A percentile compares a stretch with the other conserved stretches of the same genome.
These are phyloP conservation scores for Aegilops longissima DNA, from an alignment of 176 grass and related monocot genomes.

Conservation along the genomic window DNA sequence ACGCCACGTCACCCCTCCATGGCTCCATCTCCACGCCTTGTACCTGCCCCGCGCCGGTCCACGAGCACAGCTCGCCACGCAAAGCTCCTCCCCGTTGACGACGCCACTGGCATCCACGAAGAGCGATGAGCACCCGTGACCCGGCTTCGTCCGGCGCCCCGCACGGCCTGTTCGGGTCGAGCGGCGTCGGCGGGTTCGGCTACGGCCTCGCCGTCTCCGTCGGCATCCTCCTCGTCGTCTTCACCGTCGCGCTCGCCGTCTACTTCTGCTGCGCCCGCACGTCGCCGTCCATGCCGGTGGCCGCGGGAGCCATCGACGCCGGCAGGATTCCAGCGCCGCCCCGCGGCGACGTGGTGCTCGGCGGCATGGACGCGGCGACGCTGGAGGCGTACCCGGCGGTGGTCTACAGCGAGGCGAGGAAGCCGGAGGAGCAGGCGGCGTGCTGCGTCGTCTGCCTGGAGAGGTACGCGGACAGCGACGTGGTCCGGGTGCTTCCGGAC, in stretches of 20 bases:
- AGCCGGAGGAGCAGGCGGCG: neutral
- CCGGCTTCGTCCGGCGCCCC: too few relatives aligned
- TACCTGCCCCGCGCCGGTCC: neutral
- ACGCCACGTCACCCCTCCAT: neutral
- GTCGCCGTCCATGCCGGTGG: neutral
- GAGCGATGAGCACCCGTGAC: too few relatives aligned
- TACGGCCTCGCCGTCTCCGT: constrained; percentile 70
- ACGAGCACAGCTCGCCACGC: neutral
- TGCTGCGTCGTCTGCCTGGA: constrained; percentile 1
- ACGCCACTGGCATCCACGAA: neutral
- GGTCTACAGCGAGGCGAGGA: constrained; percentile 43
- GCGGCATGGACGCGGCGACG: constrained; percentile 63
- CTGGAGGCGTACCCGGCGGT: constrained; percentile 62
- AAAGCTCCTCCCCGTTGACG: neutral
- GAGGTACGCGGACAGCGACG: constrained; percentile 1
- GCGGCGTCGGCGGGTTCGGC: constrained; percentile 52
- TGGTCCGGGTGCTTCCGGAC: neutral
- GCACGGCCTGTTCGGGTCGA: constrained; percentile 35
- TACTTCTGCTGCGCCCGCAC: constrained; percentile 64
- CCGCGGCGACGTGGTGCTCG: constrained; percentile 38
- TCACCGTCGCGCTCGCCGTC: constrained; percentile 55
- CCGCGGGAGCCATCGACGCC: too few relatives aligned
- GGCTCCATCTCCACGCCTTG: neutral
- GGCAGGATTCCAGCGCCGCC: neutral
- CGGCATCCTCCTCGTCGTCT: constrained; percentile 73